Evolutionary conservation across 2,329 filamentous ascomycete species (phyloP).

Genomic region (Fusarium chlamydosporum): DNA sequence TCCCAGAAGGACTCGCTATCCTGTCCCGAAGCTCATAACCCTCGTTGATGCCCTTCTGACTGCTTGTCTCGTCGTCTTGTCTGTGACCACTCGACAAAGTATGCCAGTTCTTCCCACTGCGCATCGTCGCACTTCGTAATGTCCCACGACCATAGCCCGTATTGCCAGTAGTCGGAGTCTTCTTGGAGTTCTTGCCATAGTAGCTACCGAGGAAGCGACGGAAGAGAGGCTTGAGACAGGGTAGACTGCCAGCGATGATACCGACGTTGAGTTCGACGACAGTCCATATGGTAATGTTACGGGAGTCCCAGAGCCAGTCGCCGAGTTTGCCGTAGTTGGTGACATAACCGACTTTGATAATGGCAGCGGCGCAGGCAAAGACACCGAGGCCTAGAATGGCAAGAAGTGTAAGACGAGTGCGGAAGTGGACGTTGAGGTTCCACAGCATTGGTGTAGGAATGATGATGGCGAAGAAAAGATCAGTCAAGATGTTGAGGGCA

Average conservation of each 20-base stretch:
- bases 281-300: conserved; percentile 64
- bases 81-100: conserved; percentile 43
- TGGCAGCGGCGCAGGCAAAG: conserved; percentile 60
- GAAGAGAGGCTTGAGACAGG: conserved; percentile 55
- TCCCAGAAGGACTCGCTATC: conserved; percentile 22
- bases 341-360: conserved; percentile 59
- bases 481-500: conserved; percentile 55
- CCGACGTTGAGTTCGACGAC: conserved; percentile 57
- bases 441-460: conserved; percentile 58
- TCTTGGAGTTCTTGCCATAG: conserved; percentile 52
- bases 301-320: conserved; percentile 62
- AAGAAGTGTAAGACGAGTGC: conserved; percentile 59
- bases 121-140: conserved; percentile 44
- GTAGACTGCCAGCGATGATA: conserved; percentile 56
- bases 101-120: conserved; percentile 47
- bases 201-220: conserved; percentile 52
- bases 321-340: conserved; percentile 57
- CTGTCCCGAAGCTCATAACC: conserved; percentile 51
- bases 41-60: conserved; percentile 51
- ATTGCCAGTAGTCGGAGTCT: conserved; percentile 47
- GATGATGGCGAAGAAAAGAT: conserved; percentile 58
- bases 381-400: conserved; percentile 60
- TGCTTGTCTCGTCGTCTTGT: conserved; percentile 48
- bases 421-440: conserved; percentile 58
- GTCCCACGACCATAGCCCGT: conserved; percentile 47